These are phyloP conservation scores for Litchi chinensis DNA, from an alignment of 345 rosid genomes.

Conservation along the genomic window DNA sequence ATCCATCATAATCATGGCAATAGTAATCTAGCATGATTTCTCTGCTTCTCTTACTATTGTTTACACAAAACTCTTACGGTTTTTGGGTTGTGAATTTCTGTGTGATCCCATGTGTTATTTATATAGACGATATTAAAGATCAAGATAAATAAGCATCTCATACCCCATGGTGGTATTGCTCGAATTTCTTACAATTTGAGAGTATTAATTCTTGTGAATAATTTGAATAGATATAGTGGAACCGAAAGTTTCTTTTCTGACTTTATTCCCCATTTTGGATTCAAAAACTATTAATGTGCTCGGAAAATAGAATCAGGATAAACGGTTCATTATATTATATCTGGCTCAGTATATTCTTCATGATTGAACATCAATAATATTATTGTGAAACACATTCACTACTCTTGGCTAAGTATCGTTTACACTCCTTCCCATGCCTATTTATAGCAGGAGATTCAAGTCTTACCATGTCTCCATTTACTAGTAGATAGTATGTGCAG, in stretches of 20 bases:
- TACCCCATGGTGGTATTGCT: background rate
- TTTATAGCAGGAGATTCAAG: no score
- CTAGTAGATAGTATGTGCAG: no score
- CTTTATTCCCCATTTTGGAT: conserved; percentile 4
- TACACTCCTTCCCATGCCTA: no score
- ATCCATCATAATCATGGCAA: conserved; percentile 10
- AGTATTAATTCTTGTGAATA: background rate
- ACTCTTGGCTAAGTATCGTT: no score
- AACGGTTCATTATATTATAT: no score
- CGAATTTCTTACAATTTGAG: background rate
- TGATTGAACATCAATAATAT: no score
- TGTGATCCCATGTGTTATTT: conserved; percentile 1
- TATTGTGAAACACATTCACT: no score
- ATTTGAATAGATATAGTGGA: background rate
- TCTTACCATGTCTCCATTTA: no score
- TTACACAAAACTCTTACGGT: background rate
- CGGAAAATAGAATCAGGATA: background rate
- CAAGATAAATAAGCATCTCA: conserved; percentile 12
- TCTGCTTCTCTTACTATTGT: background rate
- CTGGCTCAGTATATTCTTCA: background rate
- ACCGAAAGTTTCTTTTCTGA: background rate
- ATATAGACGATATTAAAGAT: conserved; percentile 10
- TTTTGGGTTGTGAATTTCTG: background rate
- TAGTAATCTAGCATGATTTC: conserved; percentile 5
- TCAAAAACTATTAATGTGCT: background rate